A percentile compares a stretch with the other conserved stretches of the same genome.
Evolutionary conservation across 768 basidiomycete genomes (phyloP).

Genomic region (Plicaturopsis crispa): DNA sequence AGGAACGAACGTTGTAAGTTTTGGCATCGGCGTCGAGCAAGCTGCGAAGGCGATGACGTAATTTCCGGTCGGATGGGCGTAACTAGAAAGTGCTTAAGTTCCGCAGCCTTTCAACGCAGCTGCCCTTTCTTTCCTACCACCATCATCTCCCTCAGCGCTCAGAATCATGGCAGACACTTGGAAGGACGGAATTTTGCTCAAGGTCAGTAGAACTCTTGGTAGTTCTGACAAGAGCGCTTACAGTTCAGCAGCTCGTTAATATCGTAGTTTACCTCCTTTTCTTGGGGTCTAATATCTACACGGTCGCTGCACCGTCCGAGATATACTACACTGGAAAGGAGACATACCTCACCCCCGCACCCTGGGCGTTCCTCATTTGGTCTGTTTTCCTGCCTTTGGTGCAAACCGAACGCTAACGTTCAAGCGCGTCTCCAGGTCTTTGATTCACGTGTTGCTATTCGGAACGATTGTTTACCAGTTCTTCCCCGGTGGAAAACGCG

Average conservation of each 20-base stretch:
- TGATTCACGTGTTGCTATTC: constrained; percentile 86
- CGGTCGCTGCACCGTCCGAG: constrained; percentile 66
- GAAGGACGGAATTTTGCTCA: constrained; percentile 79
- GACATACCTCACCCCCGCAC: constrained; percentile 92
- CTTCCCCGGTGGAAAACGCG: constrained; percentile 64
- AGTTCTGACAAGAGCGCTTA: neutral
- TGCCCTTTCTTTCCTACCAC: neutral
- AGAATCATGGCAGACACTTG: constrained; percentile 54
- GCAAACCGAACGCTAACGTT: constrained; percentile 5
- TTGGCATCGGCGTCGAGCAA: too few relatives aligned
- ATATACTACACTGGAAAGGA: constrained; percentile 71
- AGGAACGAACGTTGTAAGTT: too few relatives aligned
- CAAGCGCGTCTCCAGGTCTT: constrained; percentile 42
- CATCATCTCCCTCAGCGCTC: constrained; percentile 1
- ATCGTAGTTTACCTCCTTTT: constrained; percentile 78
- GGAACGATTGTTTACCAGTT: constrained; percentile 91
- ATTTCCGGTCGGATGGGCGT: too few relatives aligned
- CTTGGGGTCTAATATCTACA: constrained; percentile 88
- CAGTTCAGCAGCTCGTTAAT: constrained; percentile 52
- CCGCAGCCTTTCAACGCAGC: neutral
- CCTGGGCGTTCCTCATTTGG: constrained; percentile 92
- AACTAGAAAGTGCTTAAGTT: too few relatives aligned
- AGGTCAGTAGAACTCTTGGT: constrained; percentile 34
- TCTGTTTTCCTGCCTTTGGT: constrained; percentile 18
- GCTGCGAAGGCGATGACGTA: too few relatives aligned